Conservation (phyloP, 495 filamentous ascomycete species). For the Cryomyces antarcticus region DNA sequence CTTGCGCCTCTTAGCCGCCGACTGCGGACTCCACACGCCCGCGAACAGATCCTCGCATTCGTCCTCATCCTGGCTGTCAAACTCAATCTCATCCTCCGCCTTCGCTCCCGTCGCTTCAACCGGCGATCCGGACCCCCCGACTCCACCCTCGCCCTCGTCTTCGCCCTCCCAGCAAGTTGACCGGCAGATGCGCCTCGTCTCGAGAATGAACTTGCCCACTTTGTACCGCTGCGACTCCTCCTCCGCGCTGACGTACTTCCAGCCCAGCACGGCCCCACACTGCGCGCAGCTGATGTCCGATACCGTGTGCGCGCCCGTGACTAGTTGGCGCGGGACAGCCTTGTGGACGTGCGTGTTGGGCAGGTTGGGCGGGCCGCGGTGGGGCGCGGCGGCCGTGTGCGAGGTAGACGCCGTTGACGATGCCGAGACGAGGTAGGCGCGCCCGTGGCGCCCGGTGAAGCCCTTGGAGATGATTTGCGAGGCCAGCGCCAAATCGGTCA, state of each 20-base stretch:
- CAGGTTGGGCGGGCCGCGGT: constrained; percentile 10
- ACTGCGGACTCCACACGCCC: constrained; percentile 59
- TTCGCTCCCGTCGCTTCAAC: constrained; percentile 2
- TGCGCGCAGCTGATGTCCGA: constrained; percentile 29
- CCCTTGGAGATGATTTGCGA: constrained; percentile 76
- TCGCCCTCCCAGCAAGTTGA: constrained; percentile 49
- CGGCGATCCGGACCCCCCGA: constrained; percentile 2
- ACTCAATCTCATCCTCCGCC: constrained; percentile 33
- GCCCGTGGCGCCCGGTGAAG: constrained; percentile 84
- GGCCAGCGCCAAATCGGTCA: constrained; percentile 51
- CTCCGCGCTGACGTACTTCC: constrained; percentile 82
- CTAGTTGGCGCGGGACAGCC: constrained; percentile 49
- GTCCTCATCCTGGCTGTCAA: constrained; percentile 82
- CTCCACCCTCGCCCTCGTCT: constrained; percentile 3
- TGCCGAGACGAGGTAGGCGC: constrained; percentile 67
- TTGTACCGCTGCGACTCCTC: constrained; percentile 76
- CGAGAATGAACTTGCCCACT: constrained; percentile 89
- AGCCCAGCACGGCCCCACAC: constrained; percentile 55
- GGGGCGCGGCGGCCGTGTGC: constrained; percentile 4
- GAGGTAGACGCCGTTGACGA: constrained; percentile 7
- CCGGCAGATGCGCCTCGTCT: constrained; percentile 51
- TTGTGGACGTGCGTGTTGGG: constrained; percentile 40
- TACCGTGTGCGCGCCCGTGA: constrained; percentile 41
- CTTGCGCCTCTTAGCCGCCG: constrained; percentile 43
- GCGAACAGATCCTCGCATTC: constrained; percentile 89